Conservation (phyloP, 257 asterid genomes). For the Nicotiana tabacum region DNA sequence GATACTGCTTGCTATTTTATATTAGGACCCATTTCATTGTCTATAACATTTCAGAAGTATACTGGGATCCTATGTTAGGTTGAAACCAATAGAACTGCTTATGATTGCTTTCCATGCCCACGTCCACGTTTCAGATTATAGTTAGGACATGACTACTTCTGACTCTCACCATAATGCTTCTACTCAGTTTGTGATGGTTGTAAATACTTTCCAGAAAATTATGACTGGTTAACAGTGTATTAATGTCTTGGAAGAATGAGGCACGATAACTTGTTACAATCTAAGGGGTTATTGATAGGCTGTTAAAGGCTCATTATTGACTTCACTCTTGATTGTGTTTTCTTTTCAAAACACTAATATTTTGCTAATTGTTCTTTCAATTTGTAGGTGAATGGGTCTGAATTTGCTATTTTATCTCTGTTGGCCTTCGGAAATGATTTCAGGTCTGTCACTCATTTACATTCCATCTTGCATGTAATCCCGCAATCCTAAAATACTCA, state of each 20-base stretch:
- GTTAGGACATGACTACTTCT: not conserved
- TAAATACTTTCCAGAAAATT: not conserved
- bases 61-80: not conserved
- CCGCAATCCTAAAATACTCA: not conserved
- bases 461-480: not conserved
- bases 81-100: slow-evolving; percentile 5
- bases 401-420: slow-evolving; percentile 72
- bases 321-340: slow-evolving; percentile 5
- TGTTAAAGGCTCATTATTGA: not conserved
- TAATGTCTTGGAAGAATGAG: not conserved
- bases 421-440: slow-evolving; percentile 66
- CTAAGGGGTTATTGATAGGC: slow-evolving; percentile 2
- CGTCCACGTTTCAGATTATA: not conserved
- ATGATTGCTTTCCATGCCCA: not conserved
- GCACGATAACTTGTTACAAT: not conserved
- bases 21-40: not conserved
- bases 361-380: not conserved
- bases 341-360: not conserved
- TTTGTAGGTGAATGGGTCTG: slow-evolving; percentile 73
- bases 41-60: not conserved
- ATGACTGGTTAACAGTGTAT: not conserved
- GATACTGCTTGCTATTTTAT: not conserved
- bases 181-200: not conserved
- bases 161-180: not conserved
- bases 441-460: slow-evolving; percentile 46